Percentiles rank a stretch among this genome's conserved stretches.
Evolutionary conservation across 1,139 yeast genomes (phyloP).

Genomic region (Debaryomyces udenii): DNA sequence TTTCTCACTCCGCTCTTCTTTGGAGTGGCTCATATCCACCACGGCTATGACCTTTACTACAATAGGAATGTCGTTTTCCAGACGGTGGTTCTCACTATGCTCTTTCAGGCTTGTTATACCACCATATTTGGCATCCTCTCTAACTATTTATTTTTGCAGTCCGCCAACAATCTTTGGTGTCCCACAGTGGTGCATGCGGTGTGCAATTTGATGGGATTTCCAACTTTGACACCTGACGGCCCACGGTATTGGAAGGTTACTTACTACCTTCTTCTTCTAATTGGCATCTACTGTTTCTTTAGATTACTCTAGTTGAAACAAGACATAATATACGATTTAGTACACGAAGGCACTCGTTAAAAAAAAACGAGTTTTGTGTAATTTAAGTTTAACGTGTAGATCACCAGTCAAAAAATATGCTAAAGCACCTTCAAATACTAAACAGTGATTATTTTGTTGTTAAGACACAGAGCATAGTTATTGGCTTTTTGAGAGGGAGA

Average conservation of each 20-base stretch:
- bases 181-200: conserved; percentile 66
- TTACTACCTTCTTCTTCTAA: conserved; percentile 46
- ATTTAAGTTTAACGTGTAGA: conserved; percentile 8
- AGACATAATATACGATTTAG: no score
- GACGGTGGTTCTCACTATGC: conserved; percentile 42
- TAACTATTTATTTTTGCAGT: conserved; percentile 57
- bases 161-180: conserved; percentile 57
- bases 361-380: conserved; percentile 12
- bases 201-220: conserved; percentile 84
- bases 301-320: conserved; percentile 7
- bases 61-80: conserved; percentile 25
- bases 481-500: neutral
- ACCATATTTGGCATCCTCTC: conserved; percentile 79
- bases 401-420: conserved; percentile 3
- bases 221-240: conserved; percentile 39
- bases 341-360: no score
- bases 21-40: conserved; percentile 93
- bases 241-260: conserved; percentile 18
- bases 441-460: neutral
- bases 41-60: conserved; percentile 60
- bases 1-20: conserved; percentile 68
- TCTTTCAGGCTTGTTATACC: conserved; percentile 73
- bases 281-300: conserved; percentile 46
- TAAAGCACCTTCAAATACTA: neutral
- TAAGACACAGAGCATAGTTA: neutral